Percentiles rank a stretch among this genome's conserved stretches.
phyloP scores from a whole-genome alignment of 805 yeast genomes.

The Metschnikowia vanudenii region DNA sequence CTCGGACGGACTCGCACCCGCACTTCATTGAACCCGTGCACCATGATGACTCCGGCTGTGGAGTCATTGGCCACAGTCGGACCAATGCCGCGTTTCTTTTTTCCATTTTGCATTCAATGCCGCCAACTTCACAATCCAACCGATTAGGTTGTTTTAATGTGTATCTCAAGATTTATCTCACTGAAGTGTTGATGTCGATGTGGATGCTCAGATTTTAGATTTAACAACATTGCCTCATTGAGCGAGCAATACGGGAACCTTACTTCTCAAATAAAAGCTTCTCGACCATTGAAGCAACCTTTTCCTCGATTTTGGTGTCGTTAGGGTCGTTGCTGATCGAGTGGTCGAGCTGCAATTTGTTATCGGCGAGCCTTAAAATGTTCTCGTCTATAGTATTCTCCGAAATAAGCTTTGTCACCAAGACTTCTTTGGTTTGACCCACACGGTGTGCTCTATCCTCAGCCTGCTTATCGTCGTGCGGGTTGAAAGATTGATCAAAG shows the following conservation, averaged over 20 bases:
- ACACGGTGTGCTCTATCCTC: constrained; percentile 98
- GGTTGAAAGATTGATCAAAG: constrained; percentile 92
- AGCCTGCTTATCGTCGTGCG: constrained; percentile 98
- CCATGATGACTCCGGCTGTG: constrained; percentile 4
- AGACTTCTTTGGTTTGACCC: constrained; percentile 85
- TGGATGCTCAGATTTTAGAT: too few relatives aligned
- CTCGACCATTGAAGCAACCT: constrained; percentile 52
- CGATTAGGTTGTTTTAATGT: too few relatives aligned
- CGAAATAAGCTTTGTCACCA: constrained; percentile 71
- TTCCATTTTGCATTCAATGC: constrained; percentile 1
- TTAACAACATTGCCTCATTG: too few relatives aligned
- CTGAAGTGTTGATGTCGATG: too few relatives aligned
- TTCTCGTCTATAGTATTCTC: constrained; percentile 84
- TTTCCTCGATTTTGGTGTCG: constrained; percentile 48
- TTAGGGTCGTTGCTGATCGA: constrained; percentile 47
- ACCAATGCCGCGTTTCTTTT: constrained; percentile 3
- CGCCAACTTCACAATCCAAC: too few relatives aligned
- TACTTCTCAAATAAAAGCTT: constrained; percentile 38
- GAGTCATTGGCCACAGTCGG: constrained; percentile 1
- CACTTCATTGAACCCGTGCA: constrained; percentile 4
- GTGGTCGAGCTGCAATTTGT: constrained; percentile 83
- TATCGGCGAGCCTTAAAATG: constrained; percentile 80
- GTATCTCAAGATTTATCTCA: too few relatives aligned
- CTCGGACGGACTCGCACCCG: neutral
- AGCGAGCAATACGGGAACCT: too few relatives aligned